Conservation (phyloP, 2,329 filamentous ascomycete species). For the Stemphylium beticola region DNA sequence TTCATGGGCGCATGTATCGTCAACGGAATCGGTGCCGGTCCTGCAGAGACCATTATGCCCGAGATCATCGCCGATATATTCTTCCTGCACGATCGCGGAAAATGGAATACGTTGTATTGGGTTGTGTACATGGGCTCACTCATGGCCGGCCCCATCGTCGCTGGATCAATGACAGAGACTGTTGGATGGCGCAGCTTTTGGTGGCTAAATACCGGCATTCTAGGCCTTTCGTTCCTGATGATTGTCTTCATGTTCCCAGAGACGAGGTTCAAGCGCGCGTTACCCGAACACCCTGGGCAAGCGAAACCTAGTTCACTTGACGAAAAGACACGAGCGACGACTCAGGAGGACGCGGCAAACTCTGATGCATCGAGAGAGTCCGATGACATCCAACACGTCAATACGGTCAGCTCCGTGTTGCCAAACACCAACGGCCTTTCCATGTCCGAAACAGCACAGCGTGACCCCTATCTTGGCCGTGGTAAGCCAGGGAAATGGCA, state of each 20-base stretch:
- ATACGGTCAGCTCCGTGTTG: conserved; percentile 24
- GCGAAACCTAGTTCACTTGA: conserved; percentile 9
- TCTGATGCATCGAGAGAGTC: conserved; percentile 28
- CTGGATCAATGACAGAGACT: conserved; percentile 65
- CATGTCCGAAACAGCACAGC: conserved; percentile 48
- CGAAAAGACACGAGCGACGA: conserved; percentile 27
- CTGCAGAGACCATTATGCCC: conserved; percentile 67
- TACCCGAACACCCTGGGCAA: conserved; percentile 36
- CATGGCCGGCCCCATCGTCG: conserved; percentile 64
- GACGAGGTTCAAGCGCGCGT: conserved; percentile 63
- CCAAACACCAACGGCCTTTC: conserved; percentile 30
- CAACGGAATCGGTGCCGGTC: conserved; percentile 68
- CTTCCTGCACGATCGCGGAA: conserved; percentile 69
- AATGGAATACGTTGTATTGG: conserved; percentile 68
- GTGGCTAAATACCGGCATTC: conserved; percentile 67
- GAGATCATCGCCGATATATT: conserved; percentile 69
- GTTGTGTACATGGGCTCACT: conserved; percentile 67
- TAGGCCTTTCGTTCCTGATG: conserved; percentile 58
- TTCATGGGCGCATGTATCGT: conserved; percentile 70
- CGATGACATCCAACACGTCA: conserved; percentile 34
- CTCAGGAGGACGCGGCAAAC: conserved; percentile 16
- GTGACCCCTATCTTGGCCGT: conserved; percentile 63
- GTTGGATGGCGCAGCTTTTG: conserved; percentile 68
- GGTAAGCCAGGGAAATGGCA: conserved; percentile 63
- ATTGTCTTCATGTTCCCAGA: conserved; percentile 68